These are phyloP conservation scores for Neoboletus magnificus DNA, from an alignment of 768 basidiomycete genomes.

Conservation along the genomic window DNA sequence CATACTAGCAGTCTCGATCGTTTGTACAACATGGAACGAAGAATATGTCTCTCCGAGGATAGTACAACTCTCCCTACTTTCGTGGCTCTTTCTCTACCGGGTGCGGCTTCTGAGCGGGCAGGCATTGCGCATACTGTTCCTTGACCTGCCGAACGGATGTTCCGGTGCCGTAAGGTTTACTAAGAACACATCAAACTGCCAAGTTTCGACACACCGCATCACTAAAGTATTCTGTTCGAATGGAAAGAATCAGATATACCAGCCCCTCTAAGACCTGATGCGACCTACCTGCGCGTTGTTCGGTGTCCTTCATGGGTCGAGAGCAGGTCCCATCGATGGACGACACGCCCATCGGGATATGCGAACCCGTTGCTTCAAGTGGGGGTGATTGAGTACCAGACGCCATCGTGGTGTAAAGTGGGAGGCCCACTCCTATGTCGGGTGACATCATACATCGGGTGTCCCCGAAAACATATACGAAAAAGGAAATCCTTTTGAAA, in stretches of 20 bases:
- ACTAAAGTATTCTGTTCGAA: conserved; percentile 26
- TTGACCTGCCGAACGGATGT: conserved; percentile 13
- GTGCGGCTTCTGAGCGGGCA: conserved; percentile 5
- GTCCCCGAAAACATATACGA: conserved; percentile 19
- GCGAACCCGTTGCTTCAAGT: conserved; percentile 46
- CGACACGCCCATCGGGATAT: conserved; percentile 47
- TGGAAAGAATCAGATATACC: not conserved
- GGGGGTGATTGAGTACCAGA: conserved; percentile 55
- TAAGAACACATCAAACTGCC: not conserved
- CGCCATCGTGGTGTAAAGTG: conserved; percentile 9
- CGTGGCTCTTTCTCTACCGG: conserved; percentile 7
- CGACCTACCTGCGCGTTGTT: conserved; percentile 45
- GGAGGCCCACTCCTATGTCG: not conserved
- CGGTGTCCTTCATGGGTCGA: conserved; percentile 36
- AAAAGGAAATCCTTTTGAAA: conserved; percentile 10
- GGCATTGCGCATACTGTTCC: conserved; percentile 17
- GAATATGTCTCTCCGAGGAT: not conserved
- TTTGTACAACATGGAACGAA: conserved; percentile 5
- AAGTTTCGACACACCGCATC: conserved; percentile 20
- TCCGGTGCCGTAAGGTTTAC: not conserved
- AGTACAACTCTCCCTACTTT: not conserved
- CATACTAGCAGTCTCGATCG: not conserved
- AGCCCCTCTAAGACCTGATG: not conserved
- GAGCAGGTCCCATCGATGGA: conserved; percentile 39
- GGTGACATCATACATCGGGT: conserved; percentile 28